Evolutionary conservation across 495 filamentous ascomycete genomes (phyloP), one percentile per base, ranked within the genome.

Genomic region (Lophium mytilinum): DNA sequence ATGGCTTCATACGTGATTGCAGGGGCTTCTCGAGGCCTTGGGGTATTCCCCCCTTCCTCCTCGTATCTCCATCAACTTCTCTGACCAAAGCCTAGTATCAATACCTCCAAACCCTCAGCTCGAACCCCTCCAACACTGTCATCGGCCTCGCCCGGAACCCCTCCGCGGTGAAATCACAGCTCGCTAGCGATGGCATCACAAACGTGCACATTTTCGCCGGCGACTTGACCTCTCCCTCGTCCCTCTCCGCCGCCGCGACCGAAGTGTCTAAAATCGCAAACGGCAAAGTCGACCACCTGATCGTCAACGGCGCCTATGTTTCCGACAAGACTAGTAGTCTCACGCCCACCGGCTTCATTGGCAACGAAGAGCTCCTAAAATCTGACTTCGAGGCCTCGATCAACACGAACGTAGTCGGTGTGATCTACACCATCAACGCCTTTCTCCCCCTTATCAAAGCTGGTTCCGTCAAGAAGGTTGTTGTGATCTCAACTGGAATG

Each of bases 281-380:
- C 18, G 64, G 64, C 1, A 35, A 12, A 15, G 40, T 69, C 21
- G 67, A 69, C 39, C 40, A 63, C 30, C 55, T 69, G 15, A 63
- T 69, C 39, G 60, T 65, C 45, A 69, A 69, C 46, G 67, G 62
- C 18, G 67, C 56, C 1, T 58, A 50, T 17, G 24, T 67, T 3
- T 58, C 55, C 10, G 18, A 49, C 14, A 4, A 19, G 4, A 59
- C 51, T 18, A 39, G 11, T 14, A 52, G 35, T n/a, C 17, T 54
- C 35, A 54, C 30, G 1, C 37, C 66, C 6, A 55, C 37, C 5
- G 47, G 53, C 14, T 57, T 54, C 42, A 46, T 55, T 21, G 50
- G 47, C 17, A 41, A 60, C 5, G 43, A 57, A 0, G 41, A 58
- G 7, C 17, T 41, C 12, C 53, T 65, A 24, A 49, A 60, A 12